These are phyloP conservation scores for Lachancea quebecensis DNA, from an alignment of 805 yeast genomes.

Conservation along the genomic window DNA sequence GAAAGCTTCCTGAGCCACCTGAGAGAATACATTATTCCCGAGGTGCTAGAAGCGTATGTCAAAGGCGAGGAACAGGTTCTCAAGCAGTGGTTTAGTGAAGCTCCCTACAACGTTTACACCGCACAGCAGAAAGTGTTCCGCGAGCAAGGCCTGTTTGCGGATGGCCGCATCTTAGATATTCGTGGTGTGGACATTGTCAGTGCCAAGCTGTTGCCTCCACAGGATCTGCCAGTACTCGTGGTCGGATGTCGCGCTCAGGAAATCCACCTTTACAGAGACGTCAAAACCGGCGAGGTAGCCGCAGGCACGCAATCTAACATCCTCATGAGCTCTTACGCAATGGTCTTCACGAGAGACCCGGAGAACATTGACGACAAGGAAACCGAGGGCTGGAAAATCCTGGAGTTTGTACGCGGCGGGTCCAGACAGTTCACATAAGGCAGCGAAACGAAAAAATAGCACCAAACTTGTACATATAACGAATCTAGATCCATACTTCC, in stretches of 20 bases:
- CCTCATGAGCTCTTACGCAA: conserved; percentile 86
- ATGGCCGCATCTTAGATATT: conserved; percentile 85
- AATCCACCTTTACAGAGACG: conserved; percentile 78
- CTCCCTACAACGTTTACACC: conserved; percentile 90
- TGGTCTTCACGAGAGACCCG: conserved; percentile 89
- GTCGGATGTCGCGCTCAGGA: conserved; percentile 97
- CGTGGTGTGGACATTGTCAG: conserved; percentile 91
- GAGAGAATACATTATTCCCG: conserved; percentile 91
- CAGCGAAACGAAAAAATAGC: conserved; percentile 2
- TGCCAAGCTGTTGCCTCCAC: conserved; percentile 82
- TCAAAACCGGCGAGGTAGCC: conserved; percentile 87
- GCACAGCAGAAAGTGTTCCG: conserved; percentile 88
- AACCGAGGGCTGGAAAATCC: conserved; percentile 95
- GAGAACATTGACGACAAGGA: conserved; percentile 84
- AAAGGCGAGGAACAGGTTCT: conserved; percentile 80
- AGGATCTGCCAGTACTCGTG: conserved; percentile 86
- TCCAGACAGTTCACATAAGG: conserved; percentile 68
- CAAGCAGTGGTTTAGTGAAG: conserved; percentile 91
- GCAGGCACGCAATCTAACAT: conserved; percentile 96
- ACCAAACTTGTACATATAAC: conserved; percentile 7
- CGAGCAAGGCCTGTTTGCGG: conserved; percentile 87
- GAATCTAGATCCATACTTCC: neutral
- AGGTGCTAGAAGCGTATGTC: conserved; percentile 88
- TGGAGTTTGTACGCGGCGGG: conserved; percentile 91
- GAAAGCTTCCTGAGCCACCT: conserved; percentile 75